Evolutionary conservation across 169 alveolate genomes (phyloP).

Genomic region (Plasmodium cynomolgi): DNA sequence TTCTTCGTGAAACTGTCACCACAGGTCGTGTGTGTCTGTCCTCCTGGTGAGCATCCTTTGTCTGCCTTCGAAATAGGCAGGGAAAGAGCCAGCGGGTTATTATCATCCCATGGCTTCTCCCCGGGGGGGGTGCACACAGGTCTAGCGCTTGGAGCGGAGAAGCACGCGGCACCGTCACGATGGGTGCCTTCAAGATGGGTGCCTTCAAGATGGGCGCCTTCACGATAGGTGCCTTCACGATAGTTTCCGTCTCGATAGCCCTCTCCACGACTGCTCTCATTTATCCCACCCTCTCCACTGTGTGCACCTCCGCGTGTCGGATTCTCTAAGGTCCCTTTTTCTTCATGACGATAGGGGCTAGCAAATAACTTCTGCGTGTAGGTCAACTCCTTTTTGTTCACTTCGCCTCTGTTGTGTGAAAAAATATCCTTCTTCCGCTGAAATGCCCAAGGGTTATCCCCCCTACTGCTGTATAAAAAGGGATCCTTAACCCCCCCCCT

Average conservation of each 20-base stretch:
- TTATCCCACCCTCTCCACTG: neutral
- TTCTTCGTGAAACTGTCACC: neutral
- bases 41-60: neutral
- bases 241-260: neutral
- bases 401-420: neutral
- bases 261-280: neutral
- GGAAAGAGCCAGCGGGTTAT: neutral
- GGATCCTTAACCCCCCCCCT: neutral
- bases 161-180: too few relatives aligned
- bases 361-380: neutral
- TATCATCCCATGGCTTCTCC: neutral
- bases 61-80: neutral
- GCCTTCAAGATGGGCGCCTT: too few relatives aligned
- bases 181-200: too few relatives aligned
- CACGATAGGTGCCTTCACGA: too few relatives aligned
- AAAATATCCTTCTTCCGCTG: neutral
- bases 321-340: neutral
- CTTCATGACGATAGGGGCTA: neutral
- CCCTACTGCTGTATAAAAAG: neutral
- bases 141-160: too few relatives aligned
- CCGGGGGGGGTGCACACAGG: neutral
- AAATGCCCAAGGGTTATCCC: neutral
- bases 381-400: neutral
- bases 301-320: neutral
- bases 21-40: neutral